A percentile compares a stretch with the other conserved stretches of the same genome.
phyloP scores from a whole-genome alignment of 2,329 filamentous ascomycete species.

The Cyphellophora attinorum region DNA sequence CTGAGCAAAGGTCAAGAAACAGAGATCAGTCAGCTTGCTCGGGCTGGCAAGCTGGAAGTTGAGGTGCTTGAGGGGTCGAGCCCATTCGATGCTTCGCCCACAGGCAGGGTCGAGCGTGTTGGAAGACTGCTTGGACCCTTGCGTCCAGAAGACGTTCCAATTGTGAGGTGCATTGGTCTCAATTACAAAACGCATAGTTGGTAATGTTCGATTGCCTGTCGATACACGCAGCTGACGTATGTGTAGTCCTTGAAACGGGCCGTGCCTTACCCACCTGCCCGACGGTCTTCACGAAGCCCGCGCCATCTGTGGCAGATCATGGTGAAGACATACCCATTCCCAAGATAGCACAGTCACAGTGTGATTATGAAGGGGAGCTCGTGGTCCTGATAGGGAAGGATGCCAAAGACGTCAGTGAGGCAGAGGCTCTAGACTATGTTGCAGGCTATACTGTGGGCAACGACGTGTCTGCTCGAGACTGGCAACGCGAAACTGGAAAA shows the following conservation, averaged over 20 bases:
- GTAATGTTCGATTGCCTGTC: slow-evolving; percentile 1
- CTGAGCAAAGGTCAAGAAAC: too few species aligned
- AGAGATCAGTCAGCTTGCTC: too few species aligned
- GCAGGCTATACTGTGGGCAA: slow-evolving; percentile 30
- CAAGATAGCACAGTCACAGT: slow-evolving; percentile 27
- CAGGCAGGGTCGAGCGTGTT: too few species aligned
- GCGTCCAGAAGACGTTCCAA: slow-evolving; percentile 41
- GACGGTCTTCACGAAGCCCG: slow-evolving; percentile 31
- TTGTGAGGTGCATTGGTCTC: slow-evolving; percentile 41
- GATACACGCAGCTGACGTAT: not conserved
- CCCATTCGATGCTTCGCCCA: too few species aligned
- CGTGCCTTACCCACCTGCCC: slow-evolving; percentile 27
- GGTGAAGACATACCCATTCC: slow-evolving; percentile 21
- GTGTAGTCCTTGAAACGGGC: slow-evolving; percentile 25
- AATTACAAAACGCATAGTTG: slow-evolving; percentile 39
- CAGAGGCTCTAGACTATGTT: slow-evolving; percentile 28
- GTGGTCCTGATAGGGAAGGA: slow-evolving; percentile 26
- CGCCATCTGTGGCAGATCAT: slow-evolving; percentile 25
- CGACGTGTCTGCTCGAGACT: slow-evolving; percentile 29
- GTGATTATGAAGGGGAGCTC: slow-evolving; percentile 33
- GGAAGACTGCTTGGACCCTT: too few species aligned
- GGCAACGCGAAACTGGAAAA: slow-evolving; percentile 26
- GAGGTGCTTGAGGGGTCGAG: too few species aligned
- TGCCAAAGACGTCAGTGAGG: slow-evolving; percentile 26
- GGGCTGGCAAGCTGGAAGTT: too few species aligned